These are phyloP conservation scores for Phlyctochytrium arcticum DNA, from an alignment of 192 early-diverging fungal species.

Conservation along the genomic window DNA sequence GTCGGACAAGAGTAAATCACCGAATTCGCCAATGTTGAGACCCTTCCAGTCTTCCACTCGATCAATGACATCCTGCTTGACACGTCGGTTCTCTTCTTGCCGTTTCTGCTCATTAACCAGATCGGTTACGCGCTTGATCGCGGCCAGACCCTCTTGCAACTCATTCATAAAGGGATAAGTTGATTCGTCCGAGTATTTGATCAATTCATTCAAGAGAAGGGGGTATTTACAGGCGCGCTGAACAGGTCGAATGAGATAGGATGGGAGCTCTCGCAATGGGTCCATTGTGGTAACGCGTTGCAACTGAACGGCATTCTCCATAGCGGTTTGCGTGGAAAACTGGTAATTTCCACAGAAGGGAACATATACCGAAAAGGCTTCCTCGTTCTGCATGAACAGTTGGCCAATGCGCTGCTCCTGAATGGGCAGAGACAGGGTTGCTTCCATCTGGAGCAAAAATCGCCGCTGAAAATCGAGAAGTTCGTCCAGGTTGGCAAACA, in stretches of 20 bases:
- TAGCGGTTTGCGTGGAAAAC: constrained; percentile 33
- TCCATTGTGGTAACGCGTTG: constrained; percentile 69
- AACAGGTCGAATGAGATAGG: constrained; percentile 94
- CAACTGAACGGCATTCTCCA: constrained; percentile 34
- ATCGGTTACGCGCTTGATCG: constrained; percentile 83
- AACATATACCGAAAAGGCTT: constrained; percentile 64
- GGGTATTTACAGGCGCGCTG: constrained; percentile 99
- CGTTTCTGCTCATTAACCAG: constrained; percentile 89
- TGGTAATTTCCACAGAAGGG: constrained; percentile 92
- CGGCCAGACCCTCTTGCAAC: constrained; percentile 62
- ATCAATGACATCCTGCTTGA: constrained; percentile 73
- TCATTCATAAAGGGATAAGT: constrained; percentile 44
- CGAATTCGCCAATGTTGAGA: constrained; percentile 70
- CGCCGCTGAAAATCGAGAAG: constrained; percentile 95
- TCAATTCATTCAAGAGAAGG: constrained; percentile 68
- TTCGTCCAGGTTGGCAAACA: constrained; percentile 91
- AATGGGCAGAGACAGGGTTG: constrained; percentile 57
- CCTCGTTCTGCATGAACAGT: constrained; percentile 74
- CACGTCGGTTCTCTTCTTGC: constrained; percentile 78
- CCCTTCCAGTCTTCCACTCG: constrained; percentile 93
- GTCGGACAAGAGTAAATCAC: constrained; percentile 79
- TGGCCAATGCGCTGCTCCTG: constrained; percentile 86
- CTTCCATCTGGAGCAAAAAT: constrained; percentile 88
- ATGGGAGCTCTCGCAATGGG: constrained; percentile 81
- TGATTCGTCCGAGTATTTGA: constrained; percentile 34